phyloP scores from a whole-genome alignment of 495 filamentous ascomycete species.

The Venustampulla echinocandica region DNA sequence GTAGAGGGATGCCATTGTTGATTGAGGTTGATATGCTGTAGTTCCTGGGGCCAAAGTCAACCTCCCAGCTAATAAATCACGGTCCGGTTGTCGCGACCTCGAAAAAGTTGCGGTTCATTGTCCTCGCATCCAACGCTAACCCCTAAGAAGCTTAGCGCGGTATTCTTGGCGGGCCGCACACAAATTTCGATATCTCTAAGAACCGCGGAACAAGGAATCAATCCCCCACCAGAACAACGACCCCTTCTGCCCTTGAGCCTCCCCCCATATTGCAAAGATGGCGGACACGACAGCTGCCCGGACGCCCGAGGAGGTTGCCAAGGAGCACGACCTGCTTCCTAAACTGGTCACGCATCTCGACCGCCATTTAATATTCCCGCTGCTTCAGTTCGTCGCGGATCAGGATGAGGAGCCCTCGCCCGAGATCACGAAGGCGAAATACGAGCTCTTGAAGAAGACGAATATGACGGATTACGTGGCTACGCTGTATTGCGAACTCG shows the following conservation, averaged over 20 bases:
- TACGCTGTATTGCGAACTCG: slow-evolving; percentile 75
- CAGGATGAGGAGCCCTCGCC: slow-evolving; percentile 50
- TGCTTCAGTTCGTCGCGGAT: slow-evolving; percentile 70
- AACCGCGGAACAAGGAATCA: slow-evolving; percentile 9
- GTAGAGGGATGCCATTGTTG: not conserved
- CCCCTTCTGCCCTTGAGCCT: slow-evolving; percentile 6
- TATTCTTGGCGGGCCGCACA: slow-evolving; percentile 9
- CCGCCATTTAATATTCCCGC: slow-evolving; percentile 88
- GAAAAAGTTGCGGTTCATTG: too few relatives aligned
- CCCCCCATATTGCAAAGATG: slow-evolving; percentile 40
- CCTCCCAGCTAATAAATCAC: too few relatives aligned
- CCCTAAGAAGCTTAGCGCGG: slow-evolving; percentile 3
- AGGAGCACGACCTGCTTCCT: slow-evolving; percentile 73
- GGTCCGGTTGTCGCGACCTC: too few relatives aligned
- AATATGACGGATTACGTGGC: slow-evolving; percentile 98
- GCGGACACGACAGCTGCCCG: slow-evolving; percentile 50
- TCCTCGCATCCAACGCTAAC: not conserved
- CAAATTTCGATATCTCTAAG: slow-evolving; percentile 7
- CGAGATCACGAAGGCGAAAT: slow-evolving; percentile 75
- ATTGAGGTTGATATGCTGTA: not conserved
- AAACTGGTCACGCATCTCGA: slow-evolving; percentile 89
- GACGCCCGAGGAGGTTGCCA: slow-evolving; percentile 46
- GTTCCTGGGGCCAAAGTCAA: not conserved
- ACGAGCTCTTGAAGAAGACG: slow-evolving; percentile 84
- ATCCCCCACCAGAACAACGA: slow-evolving; percentile 8